Base-by-base conservation (phyloP, 345 rosid species). In the Brassica incana region DNA sequence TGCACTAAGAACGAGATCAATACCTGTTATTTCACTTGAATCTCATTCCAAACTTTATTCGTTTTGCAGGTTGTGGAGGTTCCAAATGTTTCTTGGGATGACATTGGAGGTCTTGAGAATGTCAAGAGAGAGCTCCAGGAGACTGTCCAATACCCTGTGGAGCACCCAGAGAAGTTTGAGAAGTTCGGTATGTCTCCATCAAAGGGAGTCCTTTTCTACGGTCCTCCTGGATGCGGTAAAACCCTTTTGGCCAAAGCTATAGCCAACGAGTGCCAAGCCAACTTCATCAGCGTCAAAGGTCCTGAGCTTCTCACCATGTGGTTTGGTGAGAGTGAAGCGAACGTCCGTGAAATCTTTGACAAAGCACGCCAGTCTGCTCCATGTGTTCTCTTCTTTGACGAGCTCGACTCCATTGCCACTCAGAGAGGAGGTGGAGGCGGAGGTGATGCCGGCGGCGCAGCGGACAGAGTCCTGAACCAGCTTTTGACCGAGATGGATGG, bases 121-220 rank as follows among this genome's bases (percentile, higher is more conserved):
- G 96, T 94, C 71, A 94, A 94, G 85, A 86, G 97, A 71, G 98
- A 94, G 84, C 97, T 94, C 76, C 98, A 94, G 69, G 97, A 94
- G 98, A 94, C 98, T 79, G 98, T 94, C 66, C 98, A 94, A 85
- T 94, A 94, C 84, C 98, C 98, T 4, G 98, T 94, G 75, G 97
- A 94, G 87, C 98, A 94, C 85, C 98, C 98, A 38, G 97, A 94
- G 88, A 94, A 92, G 75, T 91, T 93, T 73, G 98, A 93, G 87
- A 93, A 93, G 82, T 93, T 93, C 20, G 98, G 97, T 63, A 94
- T 94, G 98, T 92, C 97, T 65, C 99, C 97, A 2, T 95, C 99
- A 3, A 95, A 92, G 85, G 99, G 99, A 65, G 99, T 95, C 40
- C 91, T 95, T 11, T 92, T 95, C 89, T 95, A 92, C 67, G 99